phyloP scores from a whole-genome alignment of 2,329 filamentous ascomycete genomes.

The Botrytis pseudocinerea region DNA sequence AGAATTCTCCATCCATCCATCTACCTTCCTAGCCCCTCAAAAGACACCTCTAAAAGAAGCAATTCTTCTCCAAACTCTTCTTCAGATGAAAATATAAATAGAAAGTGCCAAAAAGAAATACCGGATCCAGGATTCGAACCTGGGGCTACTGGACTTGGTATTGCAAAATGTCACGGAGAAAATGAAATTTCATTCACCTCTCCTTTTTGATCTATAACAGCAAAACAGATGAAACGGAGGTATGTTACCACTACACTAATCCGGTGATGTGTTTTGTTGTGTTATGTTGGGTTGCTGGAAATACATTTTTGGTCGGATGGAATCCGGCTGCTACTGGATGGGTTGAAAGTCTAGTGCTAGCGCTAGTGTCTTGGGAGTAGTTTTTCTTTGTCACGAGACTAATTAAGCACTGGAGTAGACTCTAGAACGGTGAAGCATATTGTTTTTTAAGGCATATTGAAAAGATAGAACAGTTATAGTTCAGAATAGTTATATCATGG shows the following conservation, averaged over 20 bases:
- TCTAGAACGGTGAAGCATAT: background rate
- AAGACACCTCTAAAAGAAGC: background rate
- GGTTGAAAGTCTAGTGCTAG: background rate
- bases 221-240: background rate
- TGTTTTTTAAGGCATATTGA: background rate
- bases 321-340: background rate
- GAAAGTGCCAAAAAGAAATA: background rate
- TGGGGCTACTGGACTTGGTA: background rate
- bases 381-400: background rate
- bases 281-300: background rate
- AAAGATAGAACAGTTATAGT: too few species aligned
- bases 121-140: background rate
- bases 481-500: background rate
- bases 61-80: background rate
- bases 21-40: background rate
- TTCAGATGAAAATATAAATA: background rate
- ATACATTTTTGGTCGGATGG: background rate
- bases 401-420: background rate
- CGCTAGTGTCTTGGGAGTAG: background rate
- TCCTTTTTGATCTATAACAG: too few species aligned
- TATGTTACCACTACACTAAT: constrained; percentile 1
- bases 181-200: too few species aligned
- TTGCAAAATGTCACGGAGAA: too few species aligned
- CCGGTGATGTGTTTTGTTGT: background rate
- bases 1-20: background rate